A percentile compares a stretch with the other conserved stretches of the same genome.
Conservation (phyloP, 768 basidiomycete species). For the Thelephora ganbajun region DNA sequence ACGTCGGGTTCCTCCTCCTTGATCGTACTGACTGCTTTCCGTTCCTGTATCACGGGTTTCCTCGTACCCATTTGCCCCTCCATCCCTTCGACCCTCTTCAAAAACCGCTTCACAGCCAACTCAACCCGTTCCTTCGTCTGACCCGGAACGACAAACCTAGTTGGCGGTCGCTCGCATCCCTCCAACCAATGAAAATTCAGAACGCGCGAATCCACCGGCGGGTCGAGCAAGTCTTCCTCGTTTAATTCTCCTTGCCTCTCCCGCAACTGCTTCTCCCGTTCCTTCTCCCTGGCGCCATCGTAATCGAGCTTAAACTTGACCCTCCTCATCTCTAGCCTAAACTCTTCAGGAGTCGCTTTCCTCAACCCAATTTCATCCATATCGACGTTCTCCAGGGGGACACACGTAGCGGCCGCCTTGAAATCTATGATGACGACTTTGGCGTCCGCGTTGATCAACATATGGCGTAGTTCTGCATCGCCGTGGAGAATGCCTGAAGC, state of each 20-base stretch:
- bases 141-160: conserved; percentile 24
- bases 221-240: conserved; percentile 10
- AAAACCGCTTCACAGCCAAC: background rate
- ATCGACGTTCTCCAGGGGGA: conserved; percentile 1
- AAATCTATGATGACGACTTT: conserved; percentile 13
- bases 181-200: conserved; percentile 18
- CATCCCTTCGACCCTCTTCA: background rate
- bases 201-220: conserved; percentile 12
- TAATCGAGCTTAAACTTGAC: conserved; percentile 42
- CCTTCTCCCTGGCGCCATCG: conserved; percentile 21
- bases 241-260: conserved; percentile 19
- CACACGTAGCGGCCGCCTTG: background rate
- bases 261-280: conserved; percentile 20
- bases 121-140: conserved; percentile 15
- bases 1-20: no score
- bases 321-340: conserved; percentile 38
- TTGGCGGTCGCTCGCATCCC: conserved; percentile 19
- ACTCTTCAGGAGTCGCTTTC: conserved; percentile 24
- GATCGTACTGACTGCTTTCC: no score
- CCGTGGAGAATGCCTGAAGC: conserved; percentile 19
- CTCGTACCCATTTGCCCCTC: background rate
- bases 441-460: conserved; percentile 40
- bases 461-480: conserved; percentile 22
- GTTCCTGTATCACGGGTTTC: no score
- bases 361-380: conserved; percentile 18